Percentiles rank a stretch among this genome's conserved stretches.
These are phyloP conservation scores for Strobilomyces confusus DNA, from an alignment of 768 basidiomycete genomes.

Conservation along the genomic window DNA sequence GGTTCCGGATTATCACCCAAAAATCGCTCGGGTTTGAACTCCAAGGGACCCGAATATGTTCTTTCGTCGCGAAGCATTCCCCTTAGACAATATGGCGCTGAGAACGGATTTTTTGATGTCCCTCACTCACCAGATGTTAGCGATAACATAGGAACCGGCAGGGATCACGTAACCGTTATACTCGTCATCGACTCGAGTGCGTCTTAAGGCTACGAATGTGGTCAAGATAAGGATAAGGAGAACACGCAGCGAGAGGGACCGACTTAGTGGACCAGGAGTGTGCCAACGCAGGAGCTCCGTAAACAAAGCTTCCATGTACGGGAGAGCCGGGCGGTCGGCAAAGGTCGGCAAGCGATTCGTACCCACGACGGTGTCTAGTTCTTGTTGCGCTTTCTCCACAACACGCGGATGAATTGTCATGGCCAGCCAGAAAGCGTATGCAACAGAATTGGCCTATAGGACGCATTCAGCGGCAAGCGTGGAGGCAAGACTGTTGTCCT, in stretches of 20 bases:
- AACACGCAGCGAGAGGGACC: no score
- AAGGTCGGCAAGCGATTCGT: slow-evolving; percentile 21
- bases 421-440: slow-evolving; percentile 22
- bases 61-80: slow-evolving; percentile 16
- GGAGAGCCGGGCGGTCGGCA: slow-evolving; percentile 21
- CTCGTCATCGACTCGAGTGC: slow-evolving; percentile 11
- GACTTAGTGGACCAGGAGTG: slow-evolving; percentile 11
- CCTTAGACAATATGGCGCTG: background rate
- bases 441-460: slow-evolving; percentile 13
- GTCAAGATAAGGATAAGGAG: background rate
- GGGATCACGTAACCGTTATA: slow-evolving; percentile 24
- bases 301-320: slow-evolving; percentile 26
- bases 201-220: slow-evolving; percentile 6
- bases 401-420: slow-evolving; percentile 28
- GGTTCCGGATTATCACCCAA: slow-evolving; percentile 18
- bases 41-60: slow-evolving; percentile 14
- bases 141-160: slow-evolving; percentile 16
- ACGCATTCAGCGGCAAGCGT: background rate
- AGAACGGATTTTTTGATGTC: background rate
- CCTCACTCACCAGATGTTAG: slow-evolving; percentile 15
- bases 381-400: slow-evolving; percentile 25
- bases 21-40: slow-evolving; percentile 25
- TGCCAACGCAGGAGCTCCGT: slow-evolving; percentile 28
- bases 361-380: slow-evolving; percentile 29
- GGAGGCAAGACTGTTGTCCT: background rate